phyloP scores from a whole-genome alignment of 208 protist genomes.

The Trichomonas tenax region DNA sequence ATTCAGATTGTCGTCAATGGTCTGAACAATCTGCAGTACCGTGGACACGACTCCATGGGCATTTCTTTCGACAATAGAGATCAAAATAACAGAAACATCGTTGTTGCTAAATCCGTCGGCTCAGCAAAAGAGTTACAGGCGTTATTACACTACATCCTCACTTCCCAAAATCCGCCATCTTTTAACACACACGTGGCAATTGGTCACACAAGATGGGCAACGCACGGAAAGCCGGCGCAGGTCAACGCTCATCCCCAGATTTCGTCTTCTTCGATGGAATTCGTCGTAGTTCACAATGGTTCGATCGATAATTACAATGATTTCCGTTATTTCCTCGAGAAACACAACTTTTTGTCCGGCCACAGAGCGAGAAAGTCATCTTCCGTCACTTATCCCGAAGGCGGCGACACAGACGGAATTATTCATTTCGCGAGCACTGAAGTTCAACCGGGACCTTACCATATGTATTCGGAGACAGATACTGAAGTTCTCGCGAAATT shows the following conservation, averaged over 20 bases:
- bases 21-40: not conserved
- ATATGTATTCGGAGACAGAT: not conserved
- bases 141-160: not conserved
- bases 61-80: not conserved
- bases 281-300: conserved; percentile 31
- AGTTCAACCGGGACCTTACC: not conserved
- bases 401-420: not conserved
- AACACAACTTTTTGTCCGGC: not conserved
- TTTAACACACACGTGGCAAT: conserved; percentile 27
- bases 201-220: conserved; percentile 57
- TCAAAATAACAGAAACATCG: not conserved
- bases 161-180: not conserved
- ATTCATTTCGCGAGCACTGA: not conserved
- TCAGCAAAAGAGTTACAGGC: not conserved
- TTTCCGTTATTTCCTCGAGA: not conserved
- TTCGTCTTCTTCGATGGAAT: not conserved
- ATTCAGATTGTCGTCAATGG: not conserved
- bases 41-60: not conserved
- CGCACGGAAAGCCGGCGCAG: conserved; percentile 43
- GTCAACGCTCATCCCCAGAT: conserved; percentile 30
- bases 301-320: conserved; percentile 29
- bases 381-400: not conserved
- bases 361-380: not conserved
- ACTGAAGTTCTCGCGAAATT: not conserved
- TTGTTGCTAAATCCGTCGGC: not conserved